Base-by-base conservation (phyloP, 2,329 filamentous ascomycete genomes). In the Penicillium sp. region DNA sequence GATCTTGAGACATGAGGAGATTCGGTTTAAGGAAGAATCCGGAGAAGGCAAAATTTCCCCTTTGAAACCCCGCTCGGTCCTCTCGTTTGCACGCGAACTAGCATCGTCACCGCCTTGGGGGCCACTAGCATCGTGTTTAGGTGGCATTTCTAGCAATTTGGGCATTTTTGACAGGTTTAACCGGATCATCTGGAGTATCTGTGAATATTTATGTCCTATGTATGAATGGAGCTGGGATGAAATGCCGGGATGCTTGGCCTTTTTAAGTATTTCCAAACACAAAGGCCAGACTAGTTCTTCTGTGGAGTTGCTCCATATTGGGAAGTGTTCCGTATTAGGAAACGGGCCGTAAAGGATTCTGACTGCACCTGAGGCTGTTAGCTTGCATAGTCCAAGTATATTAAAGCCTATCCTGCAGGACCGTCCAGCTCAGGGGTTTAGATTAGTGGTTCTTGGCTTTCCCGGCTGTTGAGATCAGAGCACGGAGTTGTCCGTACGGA, bases 11-110 rank as follows among this genome's bases (percentile, higher is more conserved):
- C 29, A 43, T 34, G 42, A 44, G 48, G 34, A 38, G 27, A 36
- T 36, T 27, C 31, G 10, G 31, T 10, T 36, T 36, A 13, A 13
- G n/a, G 42, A 40, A 44, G 31, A 34, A 43, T 50, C 40, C 11
- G 36, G 41, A 44, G 48, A 45, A 50, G 13, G 34, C n/a, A 46
- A 52, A 52, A 44, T 18, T 31, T 47, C 45, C 32, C 49, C 49
- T 43, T 43, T 52, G 49, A 52, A 29, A 45, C 48, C 48, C 49
- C 49, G 49, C 49, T 52, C 49, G 49, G 49, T 36, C 49, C 49
- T 21, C 49, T 32, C 6, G 24, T 38, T 44, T 51, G 43, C 38
- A 41, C 22, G 16, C 18, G 40, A 42, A 42, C 40, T 42, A 42
- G 40, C 29, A 44, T 29, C n/a, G 42, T 44, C 42, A 44, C 42